Base-by-base conservation (phyloP, 768 basidiomycete genomes). In the Fomitopsis serialis region DNA sequence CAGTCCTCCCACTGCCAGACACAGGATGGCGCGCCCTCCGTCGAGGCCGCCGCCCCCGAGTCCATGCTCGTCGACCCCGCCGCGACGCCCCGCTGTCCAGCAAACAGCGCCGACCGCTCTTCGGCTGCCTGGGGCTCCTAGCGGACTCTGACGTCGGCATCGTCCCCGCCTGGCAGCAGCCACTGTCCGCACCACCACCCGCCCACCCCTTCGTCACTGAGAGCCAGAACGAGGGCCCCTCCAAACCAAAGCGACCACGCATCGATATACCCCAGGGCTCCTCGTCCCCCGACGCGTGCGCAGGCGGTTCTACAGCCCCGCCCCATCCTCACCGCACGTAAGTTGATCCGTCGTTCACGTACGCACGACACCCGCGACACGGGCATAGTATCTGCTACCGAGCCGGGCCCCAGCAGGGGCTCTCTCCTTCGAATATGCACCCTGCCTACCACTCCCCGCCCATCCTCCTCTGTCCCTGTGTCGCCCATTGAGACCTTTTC, bases 401-500 rank as follows among this genome's bases (percentile, higher is more conserved):
- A 66, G 7, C 63, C 63, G 0, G 53, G 63, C 40, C 58, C 68
- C 8, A 57, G 58, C 50, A 60, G 59, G 46, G 54, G 55, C 36
- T 57, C 59, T 24, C 52, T 61, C 32, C 34, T 62, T 37, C 60
- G 57, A 42, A 47, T 54, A 11, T 50, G 55, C 17, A 51, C 48
- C 49, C 55, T 2, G 52, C 61, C 50, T 29, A 64, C 45, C 57
- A 54, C 53, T 53, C 45, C 22, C 46, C 63, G 45, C 46, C 54
- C 45, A 34, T 59, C 48, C 40, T 77, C 15, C 52, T 69, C 58
- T 22, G 61, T 56, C 17, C 69, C 58, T 22, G 64, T 57, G 58
- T 68, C 60, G 58, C 72, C 72, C 43, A 66, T 76, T 50, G 77
- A 78, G 61, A 72, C 73, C 11, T 40, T 66, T 15, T 72, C 74